Evolutionary conservation across 2,329 filamentous ascomycete genomes (phyloP).

Genomic region (Fusarium sp.): DNA sequence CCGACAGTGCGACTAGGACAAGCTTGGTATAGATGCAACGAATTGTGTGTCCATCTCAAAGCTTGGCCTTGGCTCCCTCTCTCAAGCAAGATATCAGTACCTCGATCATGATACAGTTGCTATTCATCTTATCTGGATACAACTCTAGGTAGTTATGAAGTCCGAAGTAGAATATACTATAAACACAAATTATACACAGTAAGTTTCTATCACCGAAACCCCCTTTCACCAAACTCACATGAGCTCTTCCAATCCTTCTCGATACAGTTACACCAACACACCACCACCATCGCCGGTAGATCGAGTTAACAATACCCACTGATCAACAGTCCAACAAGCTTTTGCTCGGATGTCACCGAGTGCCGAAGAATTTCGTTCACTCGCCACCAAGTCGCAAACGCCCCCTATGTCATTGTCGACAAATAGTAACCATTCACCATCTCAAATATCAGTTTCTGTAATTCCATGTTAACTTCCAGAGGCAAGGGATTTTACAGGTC

Average conservation of each 20-base stretch:
- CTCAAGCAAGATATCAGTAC: neutral
- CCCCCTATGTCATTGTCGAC: constrained; percentile 24
- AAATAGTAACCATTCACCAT: neutral
- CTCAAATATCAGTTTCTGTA: neutral
- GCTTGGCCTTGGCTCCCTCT: neutral
- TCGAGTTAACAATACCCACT: neutral
- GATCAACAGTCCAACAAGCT: constrained; percentile 22
- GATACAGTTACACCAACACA: neutral
- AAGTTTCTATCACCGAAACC: neutral
- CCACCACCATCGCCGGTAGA: constrained; percentile 8
- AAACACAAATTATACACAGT: neutral
- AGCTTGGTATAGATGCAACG: constrained; percentile 8
- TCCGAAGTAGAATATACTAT: neutral
- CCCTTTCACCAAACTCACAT: neutral
- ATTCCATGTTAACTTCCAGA: neutral
- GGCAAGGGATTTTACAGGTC: neutral
- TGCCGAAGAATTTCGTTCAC: neutral
- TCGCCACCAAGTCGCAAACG: constrained; percentile 13
- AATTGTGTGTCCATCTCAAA: neutral
- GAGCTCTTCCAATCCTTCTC: neutral
- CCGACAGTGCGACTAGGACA: constrained; percentile 16
- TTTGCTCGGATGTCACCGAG: constrained; percentile 21
- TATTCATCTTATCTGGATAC: neutral
- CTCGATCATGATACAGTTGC: neutral
- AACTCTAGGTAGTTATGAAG: neutral